Evolutionary conservation across 2,329 filamentous ascomycete species (phyloP).

Genomic region (Alternaria arbusti): DNA sequence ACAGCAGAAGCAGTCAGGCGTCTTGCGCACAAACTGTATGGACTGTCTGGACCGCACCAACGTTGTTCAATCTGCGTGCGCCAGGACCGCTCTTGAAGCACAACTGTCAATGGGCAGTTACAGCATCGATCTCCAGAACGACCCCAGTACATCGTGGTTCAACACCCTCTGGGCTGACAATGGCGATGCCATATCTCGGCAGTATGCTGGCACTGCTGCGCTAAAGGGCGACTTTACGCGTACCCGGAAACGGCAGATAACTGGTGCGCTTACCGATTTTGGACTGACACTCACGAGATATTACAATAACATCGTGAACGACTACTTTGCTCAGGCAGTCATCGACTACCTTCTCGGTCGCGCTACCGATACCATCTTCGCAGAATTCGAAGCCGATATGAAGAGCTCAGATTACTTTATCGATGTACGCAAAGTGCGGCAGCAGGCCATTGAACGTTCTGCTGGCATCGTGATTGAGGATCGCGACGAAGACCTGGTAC

Average conservation of each 20-base stretch:
- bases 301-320: conserved; percentile 90
- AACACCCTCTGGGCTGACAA: conserved; percentile 98
- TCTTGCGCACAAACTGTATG: conserved; percentile 97
- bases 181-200: conserved; percentile 91
- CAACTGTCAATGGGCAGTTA: conserved; percentile 80
- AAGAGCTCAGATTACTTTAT: conserved; percentile 91
- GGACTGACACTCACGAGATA: conserved; percentile 83
- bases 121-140: conserved; percentile 74
- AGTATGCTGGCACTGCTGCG: conserved; percentile 94
- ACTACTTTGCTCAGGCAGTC: conserved; percentile 93
- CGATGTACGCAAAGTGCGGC: conserved; percentile 81
- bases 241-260: conserved; percentile 87
- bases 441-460: conserved; percentile 88
- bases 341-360: conserved; percentile 95
- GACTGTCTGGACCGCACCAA: conserved; percentile 97
- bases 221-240: conserved; percentile 97
- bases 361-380: conserved; percentile 82
- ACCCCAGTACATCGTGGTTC: conserved; percentile 89
- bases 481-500: conserved; percentile 84
- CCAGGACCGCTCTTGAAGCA: conserved; percentile 77
- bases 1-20: conserved; percentile 67
- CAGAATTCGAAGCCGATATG: conserved; percentile 93
- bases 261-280: conserved; percentile 88
- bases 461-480: conserved; percentile 78
- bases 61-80: conserved; percentile 92